Evolutionary conservation across 805 yeast species (phyloP).

Genomic region (Tetrapisispora taiwanensis): DNA sequence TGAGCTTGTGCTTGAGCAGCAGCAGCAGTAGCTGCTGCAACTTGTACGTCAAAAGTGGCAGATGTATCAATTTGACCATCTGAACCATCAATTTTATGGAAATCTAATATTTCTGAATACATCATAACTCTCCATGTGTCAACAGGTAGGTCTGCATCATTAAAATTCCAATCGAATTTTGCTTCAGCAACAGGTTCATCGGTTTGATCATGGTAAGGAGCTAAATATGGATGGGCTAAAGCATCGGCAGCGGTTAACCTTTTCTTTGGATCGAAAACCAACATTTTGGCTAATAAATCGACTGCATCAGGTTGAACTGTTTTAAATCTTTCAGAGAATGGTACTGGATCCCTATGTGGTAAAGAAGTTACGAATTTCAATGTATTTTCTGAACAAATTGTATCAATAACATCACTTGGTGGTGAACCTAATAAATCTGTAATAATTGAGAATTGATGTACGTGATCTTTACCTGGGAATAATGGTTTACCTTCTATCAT

Average conservation of each 20-base stretch:
- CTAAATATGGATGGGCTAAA: constrained; percentile 78
- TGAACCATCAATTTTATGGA: constrained; percentile 73
- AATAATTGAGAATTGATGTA: constrained; percentile 93
- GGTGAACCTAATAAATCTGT: constrained; percentile 96
- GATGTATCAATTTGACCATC: constrained; percentile 28
- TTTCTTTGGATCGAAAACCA: constrained; percentile 89
- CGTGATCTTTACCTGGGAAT: constrained; percentile 97
- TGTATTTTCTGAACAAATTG: constrained; percentile 93
- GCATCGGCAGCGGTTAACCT: constrained; percentile 91
- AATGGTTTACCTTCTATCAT: constrained; percentile 96
- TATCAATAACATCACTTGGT: constrained; percentile 89
- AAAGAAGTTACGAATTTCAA: constrained; percentile 86
- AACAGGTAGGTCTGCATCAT: constrained; percentile 94
- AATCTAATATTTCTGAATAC: constrained; percentile 93
- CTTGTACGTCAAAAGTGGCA: constrained; percentile 30
- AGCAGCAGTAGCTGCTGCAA: constrained; percentile 30
- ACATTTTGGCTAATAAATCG: constrained; percentile 78
- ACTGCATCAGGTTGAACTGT: constrained; percentile 77
- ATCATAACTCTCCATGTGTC: constrained; percentile 99
- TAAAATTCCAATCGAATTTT: constrained; percentile 95
- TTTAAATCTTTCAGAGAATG: constrained; percentile 71
- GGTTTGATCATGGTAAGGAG: constrained; percentile 92
- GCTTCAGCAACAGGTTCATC: constrained; percentile 94
- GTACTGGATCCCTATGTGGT: constrained; percentile 88
- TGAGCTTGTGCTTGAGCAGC: constrained; percentile 28